These are phyloP conservation scores for Marchantia paleacea DNA, from an alignment of 225 moss, liverwort and hornwort species.

Conservation along the genomic window DNA sequence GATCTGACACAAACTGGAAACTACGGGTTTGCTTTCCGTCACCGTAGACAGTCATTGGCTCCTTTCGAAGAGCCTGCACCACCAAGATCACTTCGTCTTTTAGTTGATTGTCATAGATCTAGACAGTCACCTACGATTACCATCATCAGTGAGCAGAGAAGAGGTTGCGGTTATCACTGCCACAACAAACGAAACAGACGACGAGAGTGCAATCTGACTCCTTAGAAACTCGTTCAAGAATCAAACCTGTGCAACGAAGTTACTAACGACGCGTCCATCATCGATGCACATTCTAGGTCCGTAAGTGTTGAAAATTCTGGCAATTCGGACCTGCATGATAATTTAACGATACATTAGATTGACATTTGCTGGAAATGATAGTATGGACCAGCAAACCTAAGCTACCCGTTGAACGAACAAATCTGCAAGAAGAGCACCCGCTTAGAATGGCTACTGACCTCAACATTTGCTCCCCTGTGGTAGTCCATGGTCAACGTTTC, in stretches of 20 bases:
- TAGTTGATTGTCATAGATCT: neutral
- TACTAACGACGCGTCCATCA: constrained; percentile 52
- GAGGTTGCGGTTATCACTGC: neutral
- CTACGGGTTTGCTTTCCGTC: constrained; percentile 48
- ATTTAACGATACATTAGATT: neutral
- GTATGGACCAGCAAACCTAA: neutral
- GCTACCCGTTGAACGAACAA: neutral
- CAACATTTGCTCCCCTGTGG: constrained; percentile 42
- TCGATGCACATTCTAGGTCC: constrained; percentile 56
- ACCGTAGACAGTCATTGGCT: constrained; percentile 53
- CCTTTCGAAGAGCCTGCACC: constrained; percentile 44
- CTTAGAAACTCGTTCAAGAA: neutral
- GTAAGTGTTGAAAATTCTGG: constrained; percentile 50
- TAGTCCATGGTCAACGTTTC: constrained; percentile 55
- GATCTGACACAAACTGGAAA: constrained; percentile 49
- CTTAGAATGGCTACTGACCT: constrained; percentile 20
- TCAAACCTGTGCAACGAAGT: constrained; percentile 48
- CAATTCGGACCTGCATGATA: constrained; percentile 41
- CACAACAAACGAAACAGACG: neutral
- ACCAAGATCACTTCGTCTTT: neutral
- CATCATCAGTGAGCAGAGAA: neutral
- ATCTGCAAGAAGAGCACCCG: neutral
- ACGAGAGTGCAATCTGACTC: neutral
- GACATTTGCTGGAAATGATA: neutral
- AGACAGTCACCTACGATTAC: neutral